These are phyloP conservation scores for Tulasnella sp. DNA, from an alignment of 768 basidiomycete species.

Conservation along the genomic window DNA sequence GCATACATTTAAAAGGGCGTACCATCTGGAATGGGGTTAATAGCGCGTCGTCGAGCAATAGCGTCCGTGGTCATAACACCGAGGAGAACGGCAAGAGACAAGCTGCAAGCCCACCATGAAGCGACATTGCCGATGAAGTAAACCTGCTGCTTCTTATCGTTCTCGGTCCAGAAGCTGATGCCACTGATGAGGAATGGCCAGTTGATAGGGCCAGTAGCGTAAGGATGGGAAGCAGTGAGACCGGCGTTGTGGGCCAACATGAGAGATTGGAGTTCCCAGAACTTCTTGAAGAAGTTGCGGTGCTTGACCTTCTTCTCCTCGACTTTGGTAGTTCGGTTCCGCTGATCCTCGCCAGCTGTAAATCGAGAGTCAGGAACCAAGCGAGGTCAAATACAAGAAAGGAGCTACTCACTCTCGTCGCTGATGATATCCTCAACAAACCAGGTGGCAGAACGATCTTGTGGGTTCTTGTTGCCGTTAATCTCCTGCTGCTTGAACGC, in stretches of 20 bases:
- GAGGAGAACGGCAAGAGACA: conserved; percentile 77
- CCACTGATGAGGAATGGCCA: conserved; percentile 97
- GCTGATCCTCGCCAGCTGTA: conserved; percentile 46
- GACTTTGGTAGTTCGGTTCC: conserved; percentile 44
- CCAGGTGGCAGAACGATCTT: conserved; percentile 81
- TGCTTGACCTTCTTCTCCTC: conserved; percentile 63
- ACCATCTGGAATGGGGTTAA: conserved; percentile 85
- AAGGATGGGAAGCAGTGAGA: conserved; percentile 93
- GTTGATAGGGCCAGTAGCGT: conserved; percentile 90
- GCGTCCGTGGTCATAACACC: conserved; percentile 88
- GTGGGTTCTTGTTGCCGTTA: conserved; percentile 89
- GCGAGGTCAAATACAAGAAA: background rate
- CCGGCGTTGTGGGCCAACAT: conserved; percentile 99
- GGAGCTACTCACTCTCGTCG: conserved; percentile 51
- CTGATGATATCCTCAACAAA: conserved; percentile 74
- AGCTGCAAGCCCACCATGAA: conserved; percentile 90
- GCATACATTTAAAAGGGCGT: conserved; percentile 33
- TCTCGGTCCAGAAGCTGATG: conserved; percentile 97
- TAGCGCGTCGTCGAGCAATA: conserved; percentile 73
- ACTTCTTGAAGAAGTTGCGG: conserved; percentile 92
- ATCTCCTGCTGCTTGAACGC: conserved; percentile 95
- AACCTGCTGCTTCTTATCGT: conserved; percentile 78
- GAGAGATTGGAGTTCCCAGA: conserved; percentile 81
- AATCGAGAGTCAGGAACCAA: background rate
- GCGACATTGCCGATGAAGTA: conserved; percentile 92